Base-by-base conservation (phyloP, 1,284 basidiomycete genomes). In the Moesziomyces sp. region DNA sequence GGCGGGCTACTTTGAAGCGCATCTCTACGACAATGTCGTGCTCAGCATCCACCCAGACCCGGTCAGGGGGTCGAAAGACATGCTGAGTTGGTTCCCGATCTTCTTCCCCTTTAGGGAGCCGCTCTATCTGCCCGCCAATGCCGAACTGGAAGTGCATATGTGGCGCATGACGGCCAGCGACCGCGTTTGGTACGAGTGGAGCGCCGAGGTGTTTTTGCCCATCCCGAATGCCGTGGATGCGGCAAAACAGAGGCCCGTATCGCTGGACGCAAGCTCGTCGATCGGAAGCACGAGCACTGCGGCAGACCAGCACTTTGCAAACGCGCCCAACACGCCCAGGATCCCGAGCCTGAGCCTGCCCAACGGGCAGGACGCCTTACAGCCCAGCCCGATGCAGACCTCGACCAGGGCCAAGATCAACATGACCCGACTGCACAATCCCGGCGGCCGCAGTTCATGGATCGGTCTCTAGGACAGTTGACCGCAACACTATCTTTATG, bases 141-240 rank as follows among this genome's bases (percentile, higher is more conserved):
- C 92, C 24, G 96, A 99, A 84, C 86, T 99, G 18, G 92, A 94
- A 59, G 93, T 98, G 10, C 92, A 92, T 54, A 89, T 99, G 53
- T 99, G 97, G 96, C 90, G 97, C 30, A 86, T 97, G 61, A 94
- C 94, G 1, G 68, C 74, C 14, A 76, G 90, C 66, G 89, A 90
- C 34, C 89, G 92, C 78, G 93, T 99, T 9, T 99, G 97, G 97
- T 99, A 98, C 86, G 97, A 99, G 85, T 99, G 97, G 97, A 90
- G 91, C 79, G 94, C 93, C 0, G 94, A 98, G 80, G 90, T 91
- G 3, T 98, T 92, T 86, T 87, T 98, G 44, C 89, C 91, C 6
- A 67, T 86, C 35, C 72, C 81, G 35, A 51, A n/a, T 11, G 30
- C 53, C n/a, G 3, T 19, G 28, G 58, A 58, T 23, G 40, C 46